These are phyloP conservation scores for Fraxinus albicans DNA, from an alignment of 305 asterid species.

Conservation along the genomic window DNA sequence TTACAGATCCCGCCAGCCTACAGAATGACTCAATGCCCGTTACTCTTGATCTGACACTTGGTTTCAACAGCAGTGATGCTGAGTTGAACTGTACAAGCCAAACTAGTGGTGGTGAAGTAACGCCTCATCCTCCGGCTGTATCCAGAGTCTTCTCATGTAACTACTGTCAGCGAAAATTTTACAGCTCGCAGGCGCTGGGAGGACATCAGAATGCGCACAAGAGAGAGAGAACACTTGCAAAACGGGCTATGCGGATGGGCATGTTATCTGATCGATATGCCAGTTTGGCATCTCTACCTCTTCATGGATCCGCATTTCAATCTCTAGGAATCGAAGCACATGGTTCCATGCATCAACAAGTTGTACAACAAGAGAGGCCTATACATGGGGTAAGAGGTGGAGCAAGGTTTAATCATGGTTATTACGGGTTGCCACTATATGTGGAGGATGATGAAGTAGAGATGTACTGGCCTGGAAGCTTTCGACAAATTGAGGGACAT, in stretches of 20 bases:
- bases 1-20: constrained; percentile 26
- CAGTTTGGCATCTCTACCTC: constrained; percentile 74
- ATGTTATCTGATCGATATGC: constrained; percentile 74
- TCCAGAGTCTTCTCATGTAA: constrained; percentile 81
- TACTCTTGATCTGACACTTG: constrained; percentile 74
- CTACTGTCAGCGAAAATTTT: constrained; percentile 83
- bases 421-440: constrained; percentile 52
- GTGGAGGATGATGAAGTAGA: constrained; percentile 62
- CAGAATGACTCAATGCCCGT: constrained; percentile 31
- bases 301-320: constrained; percentile 63
- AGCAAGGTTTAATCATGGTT: constrained; percentile 67
- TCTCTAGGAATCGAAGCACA: constrained; percentile 81
- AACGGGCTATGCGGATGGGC: constrained; percentile 82
- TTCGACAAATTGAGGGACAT: constrained; percentile 57
- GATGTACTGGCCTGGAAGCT: constrained; percentile 82
- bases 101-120: constrained; percentile 9
- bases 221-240: constrained; percentile 79
- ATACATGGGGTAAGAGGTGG: constrained; percentile 40
- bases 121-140: constrained; percentile 41
- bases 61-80: constrained; percentile 34
- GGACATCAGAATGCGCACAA: constrained; percentile 96
- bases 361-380: constrained; percentile 32
- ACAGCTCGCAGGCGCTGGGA: constrained; percentile 91
- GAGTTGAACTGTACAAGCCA: constrained; percentile 28
- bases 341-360: constrained; percentile 52